These are phyloP conservation scores for Gossypium thurberi DNA, from an alignment of 345 rosid genomes.

Conservation along the genomic window DNA sequence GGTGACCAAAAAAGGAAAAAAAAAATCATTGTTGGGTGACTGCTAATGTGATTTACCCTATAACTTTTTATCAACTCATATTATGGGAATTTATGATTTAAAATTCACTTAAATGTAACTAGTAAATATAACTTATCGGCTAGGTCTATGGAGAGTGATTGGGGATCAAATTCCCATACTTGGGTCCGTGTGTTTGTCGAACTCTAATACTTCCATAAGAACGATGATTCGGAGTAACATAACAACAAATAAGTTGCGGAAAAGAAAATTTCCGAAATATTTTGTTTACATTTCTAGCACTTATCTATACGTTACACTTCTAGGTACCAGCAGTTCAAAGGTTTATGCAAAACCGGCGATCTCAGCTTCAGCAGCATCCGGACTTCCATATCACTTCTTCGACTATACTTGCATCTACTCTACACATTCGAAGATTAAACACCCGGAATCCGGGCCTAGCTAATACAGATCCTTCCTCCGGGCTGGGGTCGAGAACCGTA, in stretches of 20 bases:
- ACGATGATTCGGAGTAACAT: not conserved
- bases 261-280: not conserved
- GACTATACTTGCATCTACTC: conserved; percentile 86
- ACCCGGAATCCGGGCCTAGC: conserved; percentile 48
- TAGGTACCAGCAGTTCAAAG: conserved; percentile 95
- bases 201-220: too few relatives aligned
- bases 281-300: not conserved
- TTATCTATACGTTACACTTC: not conserved
- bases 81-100: not conserved
- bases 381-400: conserved; percentile 95
- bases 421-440: conserved; percentile 86
- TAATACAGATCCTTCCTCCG: conserved; percentile 32
- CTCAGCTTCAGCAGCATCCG: conserved; percentile 82
- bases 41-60: too few relatives aligned
- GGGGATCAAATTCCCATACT: not conserved
- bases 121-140: not conserved
- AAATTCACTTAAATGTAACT: too few relatives aligned
- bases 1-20: too few relatives aligned
- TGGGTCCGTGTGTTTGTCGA: not conserved
- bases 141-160: not conserved
- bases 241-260: not conserved
- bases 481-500: conserved; percentile 46
- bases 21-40: too few relatives aligned
- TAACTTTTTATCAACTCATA: not conserved
- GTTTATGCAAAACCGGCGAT: conserved; percentile 67